A percentile compares a stretch with the other conserved stretches of the same genome.
Conservation (phyloP, 2,329 filamentous ascomycete species). For the Neopestalotiopsis rosae region DNA sequence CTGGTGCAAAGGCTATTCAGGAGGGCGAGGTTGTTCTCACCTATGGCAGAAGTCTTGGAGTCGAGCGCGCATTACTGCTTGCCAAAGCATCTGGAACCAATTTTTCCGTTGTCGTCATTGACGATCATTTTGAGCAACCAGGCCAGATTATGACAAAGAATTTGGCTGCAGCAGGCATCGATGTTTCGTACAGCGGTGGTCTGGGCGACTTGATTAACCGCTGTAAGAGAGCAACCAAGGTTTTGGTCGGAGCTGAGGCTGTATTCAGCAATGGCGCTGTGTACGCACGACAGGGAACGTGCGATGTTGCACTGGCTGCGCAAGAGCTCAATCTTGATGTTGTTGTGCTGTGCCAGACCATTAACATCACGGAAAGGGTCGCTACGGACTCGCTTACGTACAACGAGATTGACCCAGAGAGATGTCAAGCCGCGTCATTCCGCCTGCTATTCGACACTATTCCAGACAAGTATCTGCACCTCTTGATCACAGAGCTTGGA, state of each 20-base stretch:
- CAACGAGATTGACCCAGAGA: conserved; percentile 87
- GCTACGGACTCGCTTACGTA: conserved; percentile 91
- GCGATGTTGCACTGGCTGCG: conserved; percentile 83
- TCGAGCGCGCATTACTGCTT: conserved; percentile 79
- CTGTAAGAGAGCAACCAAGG: conserved; percentile 69
- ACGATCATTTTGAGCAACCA: conserved; percentile 64
- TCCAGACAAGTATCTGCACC: conserved; percentile 81
- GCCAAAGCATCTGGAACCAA: conserved; percentile 73
- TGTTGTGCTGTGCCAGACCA: conserved; percentile 88
- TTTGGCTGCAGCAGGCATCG: conserved; percentile 71
- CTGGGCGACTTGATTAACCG: conserved; percentile 78
- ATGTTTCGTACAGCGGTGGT: conserved; percentile 80
- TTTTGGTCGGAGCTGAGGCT: conserved; percentile 87
- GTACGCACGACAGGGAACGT: conserved; percentile 87
- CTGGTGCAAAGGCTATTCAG: conserved; percentile 76
- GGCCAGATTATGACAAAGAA: conserved; percentile 69
- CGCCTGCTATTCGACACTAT: conserved; percentile 91
- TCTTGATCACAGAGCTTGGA: conserved; percentile 91
- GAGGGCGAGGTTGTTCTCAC: conserved; percentile 85
- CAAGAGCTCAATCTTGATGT: conserved; percentile 78
- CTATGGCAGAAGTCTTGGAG: conserved; percentile 84
- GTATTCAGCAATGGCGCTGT: conserved; percentile 95
- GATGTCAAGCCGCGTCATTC: conserved; percentile 60
- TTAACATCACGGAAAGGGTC: conserved; percentile 89
- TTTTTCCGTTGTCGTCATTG: conserved; percentile 86